phyloP scores from a whole-genome alignment of 192 early-diverging fungal genomes.

The Coemansia sp. region DNA sequence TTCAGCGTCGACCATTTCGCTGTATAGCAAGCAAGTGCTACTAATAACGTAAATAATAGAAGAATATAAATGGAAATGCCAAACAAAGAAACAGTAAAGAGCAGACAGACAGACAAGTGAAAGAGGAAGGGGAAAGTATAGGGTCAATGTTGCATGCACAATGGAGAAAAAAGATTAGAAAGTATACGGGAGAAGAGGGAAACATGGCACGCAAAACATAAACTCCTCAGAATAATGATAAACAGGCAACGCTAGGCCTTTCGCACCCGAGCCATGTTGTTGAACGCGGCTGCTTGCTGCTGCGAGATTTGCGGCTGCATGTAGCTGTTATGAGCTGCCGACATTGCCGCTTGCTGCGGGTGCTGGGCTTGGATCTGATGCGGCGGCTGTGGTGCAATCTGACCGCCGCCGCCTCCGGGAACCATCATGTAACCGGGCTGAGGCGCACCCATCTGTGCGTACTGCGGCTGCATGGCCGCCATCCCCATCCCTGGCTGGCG shows the following conservation, averaged over 20 bases:
- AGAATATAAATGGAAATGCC: neutral
- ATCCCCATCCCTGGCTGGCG: slow-evolving; percentile 23
- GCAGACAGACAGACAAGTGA: too few species aligned
- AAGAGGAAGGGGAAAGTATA: too few species aligned
- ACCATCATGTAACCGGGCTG: slow-evolving; percentile 45
- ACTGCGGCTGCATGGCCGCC: slow-evolving; percentile 9
- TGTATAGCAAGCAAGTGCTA: neutral
- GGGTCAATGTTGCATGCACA: neutral
- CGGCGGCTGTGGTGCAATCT: slow-evolving; percentile 17
- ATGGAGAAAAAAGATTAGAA: neutral
- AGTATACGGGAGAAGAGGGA: neutral
- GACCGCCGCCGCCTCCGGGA: slow-evolving; percentile 14
- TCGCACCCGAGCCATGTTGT: slow-evolving; percentile 40
- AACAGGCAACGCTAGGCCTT: slow-evolving; percentile 27
- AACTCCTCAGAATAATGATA: neutral
- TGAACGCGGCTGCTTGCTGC: slow-evolving; percentile 32
- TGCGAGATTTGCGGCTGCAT: slow-evolving; percentile 22
- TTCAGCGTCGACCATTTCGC: slow-evolving; percentile 11
- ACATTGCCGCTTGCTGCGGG: slow-evolving; percentile 16
- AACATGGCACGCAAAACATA: neutral
- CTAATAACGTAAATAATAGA: neutral
- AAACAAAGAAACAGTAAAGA: too few species aligned
- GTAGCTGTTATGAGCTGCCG: slow-evolving; percentile 19
- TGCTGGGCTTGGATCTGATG: slow-evolving; percentile 23
- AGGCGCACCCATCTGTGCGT: slow-evolving; percentile 24